phyloP scores from a whole-genome alignment of 768 basidiomycete genomes.

The Ramaria sp. region DNA sequence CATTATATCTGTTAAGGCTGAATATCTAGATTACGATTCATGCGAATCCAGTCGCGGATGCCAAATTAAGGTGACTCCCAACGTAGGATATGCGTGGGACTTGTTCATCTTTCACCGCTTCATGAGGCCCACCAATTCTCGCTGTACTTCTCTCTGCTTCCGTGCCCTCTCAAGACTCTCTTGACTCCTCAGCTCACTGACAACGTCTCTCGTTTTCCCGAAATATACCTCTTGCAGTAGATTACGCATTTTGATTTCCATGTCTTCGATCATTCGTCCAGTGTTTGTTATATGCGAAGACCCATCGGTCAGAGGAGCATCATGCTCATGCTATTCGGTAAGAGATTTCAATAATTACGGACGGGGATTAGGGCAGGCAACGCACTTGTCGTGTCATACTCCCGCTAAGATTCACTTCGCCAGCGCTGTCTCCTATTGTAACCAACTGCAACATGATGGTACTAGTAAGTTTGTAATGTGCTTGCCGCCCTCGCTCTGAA shows the following conservation, averaged over 20 bases:
- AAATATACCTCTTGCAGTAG: constrained; percentile 91
- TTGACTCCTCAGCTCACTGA: constrained; percentile 81
- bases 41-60: constrained; percentile 91
- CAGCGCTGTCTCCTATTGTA: constrained; percentile 36
- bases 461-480: constrained; percentile 94
- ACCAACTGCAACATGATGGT: constrained; percentile 93
- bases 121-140: constrained; percentile 81
- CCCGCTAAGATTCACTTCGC: constrained; percentile 79
- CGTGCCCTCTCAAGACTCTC: constrained; percentile 77
- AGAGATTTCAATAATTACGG: constrained; percentile 3
- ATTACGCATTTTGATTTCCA: constrained; percentile 99
- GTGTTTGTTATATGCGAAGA: constrained; percentile 86
- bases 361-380: constrained; percentile 7
- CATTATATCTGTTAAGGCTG: neutral
- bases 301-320: constrained; percentile 68
- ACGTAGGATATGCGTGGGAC: constrained; percentile 1
- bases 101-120: constrained; percentile 36
- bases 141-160: constrained; percentile 77
- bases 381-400: constrained; percentile 95
- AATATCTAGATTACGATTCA: constrained; percentile 67
- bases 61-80: constrained; percentile 26
- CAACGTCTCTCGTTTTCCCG: constrained; percentile 92
- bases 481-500: constrained; percentile 81
- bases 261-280: constrained; percentile 95
- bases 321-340: constrained; percentile 61